Base-by-base conservation (phyloP, 805 yeast genomes). In the Nakazawaea siamensis region DNA sequence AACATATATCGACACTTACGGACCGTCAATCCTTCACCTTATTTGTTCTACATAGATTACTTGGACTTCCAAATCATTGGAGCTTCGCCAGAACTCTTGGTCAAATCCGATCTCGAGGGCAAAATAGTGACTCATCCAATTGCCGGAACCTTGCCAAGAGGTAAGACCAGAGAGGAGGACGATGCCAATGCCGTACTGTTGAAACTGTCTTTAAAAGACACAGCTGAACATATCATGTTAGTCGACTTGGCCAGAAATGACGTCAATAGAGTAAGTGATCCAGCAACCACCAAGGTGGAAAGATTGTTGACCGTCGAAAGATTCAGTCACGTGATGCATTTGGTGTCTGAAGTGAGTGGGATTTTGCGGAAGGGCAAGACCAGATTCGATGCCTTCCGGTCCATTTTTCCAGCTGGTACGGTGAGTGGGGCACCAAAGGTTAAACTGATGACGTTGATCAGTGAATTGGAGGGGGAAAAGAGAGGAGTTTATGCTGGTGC, bases 401-500 rank as follows among this genome's bases (percentile, higher is more conserved):
- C 97, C 3, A 85, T 92, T 37, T 92, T 92, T 76, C 99, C 99
- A 15, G 98, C 98, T 1, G 99, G 99, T 29, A 92, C 99, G 2
- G 97, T 90, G 10, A 80, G 94, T 37, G 99, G 99, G 26, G 97
- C 99, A 2, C 99, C 99, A 37, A 92, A 92, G 59, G 94, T 92
- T 27, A 76, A 74, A 49, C 98, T 98, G 8, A 92, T 92, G 97
- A 94, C 88, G 58, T 66, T 92, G 29, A 86, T 92, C 48, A 81
- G 83, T 14, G 94, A 85, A 54, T 62, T 90, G 31, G 98, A 92
- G 54, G 70, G 74, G 42, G 97, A 90, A 54, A 85, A 86, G 51
- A 70, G 98, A 52, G 98, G 97, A 30, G 88, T 90, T 7, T 92
- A 92, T 53, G 98, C 99, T 1, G 98, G 98, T 42, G 98, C 98